Evolutionary conservation across 352 stramenopile species (phyloP), one percentile per base, ranked within the genome.

Genomic region (Globisporangium canariense): DNA sequence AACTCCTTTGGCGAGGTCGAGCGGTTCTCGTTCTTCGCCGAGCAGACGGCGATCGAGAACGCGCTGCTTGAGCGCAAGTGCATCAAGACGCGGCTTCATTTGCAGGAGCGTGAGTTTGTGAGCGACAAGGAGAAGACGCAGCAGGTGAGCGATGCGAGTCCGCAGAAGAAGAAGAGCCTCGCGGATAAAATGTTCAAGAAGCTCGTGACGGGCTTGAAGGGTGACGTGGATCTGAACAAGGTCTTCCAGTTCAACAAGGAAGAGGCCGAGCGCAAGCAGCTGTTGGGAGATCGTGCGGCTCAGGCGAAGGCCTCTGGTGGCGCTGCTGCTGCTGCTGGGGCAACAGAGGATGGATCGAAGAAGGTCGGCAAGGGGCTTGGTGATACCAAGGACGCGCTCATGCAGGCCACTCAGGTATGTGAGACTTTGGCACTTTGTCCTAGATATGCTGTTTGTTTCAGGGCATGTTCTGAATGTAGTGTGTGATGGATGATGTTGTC

Each of bases 161-260:
- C 73, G n/a, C 82, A 83, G 64, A 89, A 87, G 63, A 82, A 86
- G 58, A 43, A 32, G 13, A 77, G 83, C 25, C 76, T 81, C 36
- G 66, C 74, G 5, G 79, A 81, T 9, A 85, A 80, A 40, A 83
- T 89, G 59, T 83, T 94, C 28, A 92, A 90, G 67, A 90, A 90
- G 58, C 71, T 92, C 36, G 83, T 94, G 13, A 74, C 79, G 13
- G 81, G 74, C 32, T 69, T 83, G 28, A 88, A 83, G 28, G 68
- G 73, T 4, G 43, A 32, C 5, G 79, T 70, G 28, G 81, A 94
- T 53, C 74, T 94, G 57, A 88, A 86, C 64, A 86, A 90, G 53
- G 68, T 94, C 6, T 91, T 94, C 41, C 76, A 83, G n/a, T 90
- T 91, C 59, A 81, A 77, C 5, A 77, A 67, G 0, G 75, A 90